Conservation (phyloP, 768 basidiomycete genomes). For the Auriscalpium orientale region DNA sequence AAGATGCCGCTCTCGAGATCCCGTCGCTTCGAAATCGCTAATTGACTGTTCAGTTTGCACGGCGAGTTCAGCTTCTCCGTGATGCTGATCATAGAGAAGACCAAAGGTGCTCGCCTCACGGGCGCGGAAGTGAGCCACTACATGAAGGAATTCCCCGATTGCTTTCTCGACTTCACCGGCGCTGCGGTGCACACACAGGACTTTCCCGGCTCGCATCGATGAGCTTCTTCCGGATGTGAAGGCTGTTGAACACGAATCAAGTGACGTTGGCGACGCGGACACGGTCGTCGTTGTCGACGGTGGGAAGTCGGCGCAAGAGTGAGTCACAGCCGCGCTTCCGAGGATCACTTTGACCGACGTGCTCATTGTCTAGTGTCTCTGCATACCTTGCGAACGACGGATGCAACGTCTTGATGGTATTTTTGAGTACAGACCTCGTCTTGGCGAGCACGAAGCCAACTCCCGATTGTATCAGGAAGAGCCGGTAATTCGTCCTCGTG, state of each 20-base stretch:
- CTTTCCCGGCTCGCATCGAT: constrained; percentile 32
- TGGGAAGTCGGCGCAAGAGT: constrained; percentile 61
- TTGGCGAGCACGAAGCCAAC: constrained; percentile 39
- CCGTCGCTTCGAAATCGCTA: constrained; percentile 13
- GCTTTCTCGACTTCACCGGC: constrained; percentile 40
- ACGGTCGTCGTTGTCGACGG: constrained; percentile 49
- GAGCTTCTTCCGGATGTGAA: constrained; percentile 16
- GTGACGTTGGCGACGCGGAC: constrained; percentile 4
- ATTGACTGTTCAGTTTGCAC: constrained; percentile 51
- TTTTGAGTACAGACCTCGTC: constrained; percentile 42
- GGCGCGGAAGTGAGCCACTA: constrained; percentile 49
- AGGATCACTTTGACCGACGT: not conserved
- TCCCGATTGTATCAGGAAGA: constrained; percentile 49
- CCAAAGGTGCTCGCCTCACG: constrained; percentile 33
- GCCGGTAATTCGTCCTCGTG: constrained; percentile 35
- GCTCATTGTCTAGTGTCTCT: constrained; percentile 29
- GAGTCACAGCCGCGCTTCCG: not conserved
- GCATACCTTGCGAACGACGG: constrained; percentile 42
- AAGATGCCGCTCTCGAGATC: not conserved
- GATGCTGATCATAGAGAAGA: constrained; percentile 38
- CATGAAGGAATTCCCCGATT: constrained; percentile 44
- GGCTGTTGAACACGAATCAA: constrained; percentile 6
- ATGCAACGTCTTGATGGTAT: constrained; percentile 40
- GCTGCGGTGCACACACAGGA: constrained; percentile 44
- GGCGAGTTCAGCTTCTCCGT: constrained; percentile 54